Base-by-base conservation (phyloP, 1,284 basidiomycete species). In the Ceratobasidium theobromae region DNA sequence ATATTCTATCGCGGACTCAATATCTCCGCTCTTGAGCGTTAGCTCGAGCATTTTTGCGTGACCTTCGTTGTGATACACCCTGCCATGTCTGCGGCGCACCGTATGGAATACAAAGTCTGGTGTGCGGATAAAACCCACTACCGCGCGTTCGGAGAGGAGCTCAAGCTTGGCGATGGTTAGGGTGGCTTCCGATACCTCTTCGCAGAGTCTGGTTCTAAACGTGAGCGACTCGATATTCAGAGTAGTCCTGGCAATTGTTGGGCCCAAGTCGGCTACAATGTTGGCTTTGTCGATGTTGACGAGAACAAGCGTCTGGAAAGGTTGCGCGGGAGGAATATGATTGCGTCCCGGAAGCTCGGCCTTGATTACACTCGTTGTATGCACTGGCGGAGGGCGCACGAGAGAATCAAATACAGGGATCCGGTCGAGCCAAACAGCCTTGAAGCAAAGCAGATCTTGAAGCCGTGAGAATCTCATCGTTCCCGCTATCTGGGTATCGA, bases 371-470 rank as follows among this genome's bases (percentile, higher is more conserved):
- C 40, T 55, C 11, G 57, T 35, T 6, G 57, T 28, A 25, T 60
- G 57, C 16, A 38, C 45, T 4, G 57, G 57, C 5, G 66, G 48
- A 4, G 67, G 60, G 11, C 68, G 62, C 16, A 68, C 52, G 30
- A 81, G 79, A n/a, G 77, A 79, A 67, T 82, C 82, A 71, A 89
- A 82, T 2, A 90, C 76, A 0, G 91, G 89, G 40, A 94, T 91
- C 43, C 86, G 85, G 72, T 94, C 92, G 48, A 95, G 75, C 91
- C 91, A 95, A 18, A 94, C 90, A 1, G 91, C 91, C 74, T 93
- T 93, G 81, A 94, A 91, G 74, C 90, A 92, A 28, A 94, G 79
- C 51, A 93, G 84, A 72, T 94, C 92, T 74, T 93, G 91, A 16
- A 94, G 74, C 14, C 92, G 84, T 9, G 89, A 89, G 73, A 94